Evolutionary conservation across 2,329 filamentous ascomycete species (phyloP).

Genomic region (Didymella pinodella): DNA sequence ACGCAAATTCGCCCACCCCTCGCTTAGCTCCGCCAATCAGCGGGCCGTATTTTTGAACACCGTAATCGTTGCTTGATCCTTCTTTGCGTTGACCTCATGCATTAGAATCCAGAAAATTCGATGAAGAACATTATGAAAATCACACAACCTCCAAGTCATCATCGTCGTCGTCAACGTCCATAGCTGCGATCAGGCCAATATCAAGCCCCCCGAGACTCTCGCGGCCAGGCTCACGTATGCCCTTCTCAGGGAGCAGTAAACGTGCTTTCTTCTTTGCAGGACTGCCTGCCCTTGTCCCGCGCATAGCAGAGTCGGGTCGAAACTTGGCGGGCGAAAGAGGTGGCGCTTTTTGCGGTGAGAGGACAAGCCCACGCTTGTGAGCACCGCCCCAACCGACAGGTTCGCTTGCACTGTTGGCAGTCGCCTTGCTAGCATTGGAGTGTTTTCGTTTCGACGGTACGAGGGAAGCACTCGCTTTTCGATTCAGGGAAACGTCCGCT

Average conservation of each 20-base stretch:
- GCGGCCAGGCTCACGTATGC: slow-evolving; percentile 58
- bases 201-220: slow-evolving; percentile 54
- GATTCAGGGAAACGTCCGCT: slow-evolving; percentile 49
- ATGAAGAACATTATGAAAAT: slow-evolving; percentile 32
- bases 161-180: slow-evolving; percentile 51
- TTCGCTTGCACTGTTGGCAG: slow-evolving; percentile 37
- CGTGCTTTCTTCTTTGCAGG: slow-evolving; percentile 59
- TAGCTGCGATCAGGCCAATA: slow-evolving; percentile 47
- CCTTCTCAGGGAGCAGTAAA: slow-evolving; percentile 57
- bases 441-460: slow-evolving; percentile 55
- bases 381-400: slow-evolving; percentile 60
- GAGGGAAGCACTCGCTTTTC: slow-evolving; percentile 25
- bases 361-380: slow-evolving; percentile 51
- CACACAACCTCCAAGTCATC: slow-evolving; percentile 60
- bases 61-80: slow-evolving; percentile 19
- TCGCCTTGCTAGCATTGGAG: slow-evolving; percentile 42
- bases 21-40: slow-evolving; percentile 47
- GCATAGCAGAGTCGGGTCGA: slow-evolving; percentile 29
- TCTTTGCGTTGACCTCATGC: slow-evolving; percentile 13
- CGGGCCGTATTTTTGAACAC: slow-evolving; percentile 29
- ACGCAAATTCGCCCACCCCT: slow-evolving; percentile 27
- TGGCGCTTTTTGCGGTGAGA: slow-evolving; percentile 47
- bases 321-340: slow-evolving; percentile 17
- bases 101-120: slow-evolving; percentile 1
- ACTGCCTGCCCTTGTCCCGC: slow-evolving; percentile 45